Conservation (phyloP, 176 grass and related monocot genomes). For the Secale cereale region DNA sequence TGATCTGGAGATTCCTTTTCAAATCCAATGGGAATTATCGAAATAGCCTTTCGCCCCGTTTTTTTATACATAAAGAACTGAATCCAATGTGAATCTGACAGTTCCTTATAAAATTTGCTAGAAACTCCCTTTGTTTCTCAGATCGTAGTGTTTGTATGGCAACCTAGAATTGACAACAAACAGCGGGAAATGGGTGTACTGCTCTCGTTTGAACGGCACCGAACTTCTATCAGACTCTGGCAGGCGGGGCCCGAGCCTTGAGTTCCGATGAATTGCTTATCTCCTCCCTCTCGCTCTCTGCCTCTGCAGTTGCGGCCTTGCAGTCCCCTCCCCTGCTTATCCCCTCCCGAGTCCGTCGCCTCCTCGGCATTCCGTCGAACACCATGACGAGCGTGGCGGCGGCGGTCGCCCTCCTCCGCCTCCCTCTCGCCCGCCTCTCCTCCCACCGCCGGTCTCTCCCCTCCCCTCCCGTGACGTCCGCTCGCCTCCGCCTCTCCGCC, state of each 20-base stretch:
- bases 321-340: slow-evolving; percentile 18
- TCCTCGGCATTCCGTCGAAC: slow-evolving; percentile 40
- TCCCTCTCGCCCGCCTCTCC: slow-evolving; percentile 40
- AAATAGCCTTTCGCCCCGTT: no score
- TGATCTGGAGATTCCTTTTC: neutral
- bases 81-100: neutral
- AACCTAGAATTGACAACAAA: neutral
- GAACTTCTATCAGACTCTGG: neutral
- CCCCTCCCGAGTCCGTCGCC: neutral
- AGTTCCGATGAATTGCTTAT: neutral
- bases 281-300: neutral
- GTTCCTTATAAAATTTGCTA: no score
- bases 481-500: slow-evolving; percentile 18
- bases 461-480: neutral
- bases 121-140: neutral
- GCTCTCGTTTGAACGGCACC: neutral
- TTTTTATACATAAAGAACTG: no score
- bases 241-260: neutral
- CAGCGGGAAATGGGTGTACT: neutral
- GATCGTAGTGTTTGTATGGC: neutral
- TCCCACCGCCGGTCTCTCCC: slow-evolving; percentile 19
- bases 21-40: neutral
- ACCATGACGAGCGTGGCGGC: slow-evolving; percentile 36
- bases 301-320: neutral
- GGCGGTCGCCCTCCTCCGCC: slow-evolving; percentile 42